Evolutionary conservation across 129 eudicot species (phyloP).

Genomic region (Tagetes erecta): DNA sequence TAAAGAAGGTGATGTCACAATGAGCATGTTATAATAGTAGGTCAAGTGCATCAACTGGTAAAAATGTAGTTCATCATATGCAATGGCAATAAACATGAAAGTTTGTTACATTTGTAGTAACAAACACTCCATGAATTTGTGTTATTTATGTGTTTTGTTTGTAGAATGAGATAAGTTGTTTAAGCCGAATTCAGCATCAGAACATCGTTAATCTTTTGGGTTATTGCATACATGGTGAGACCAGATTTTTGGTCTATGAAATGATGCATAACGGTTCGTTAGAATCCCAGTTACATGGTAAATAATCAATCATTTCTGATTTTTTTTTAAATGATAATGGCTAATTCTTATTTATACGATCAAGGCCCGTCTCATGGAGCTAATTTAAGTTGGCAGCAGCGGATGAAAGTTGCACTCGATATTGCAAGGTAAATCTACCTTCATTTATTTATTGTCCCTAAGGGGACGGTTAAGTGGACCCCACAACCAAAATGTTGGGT

Average conservation of each 20-base stretch:
- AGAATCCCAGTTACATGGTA: constrained; percentile 89
- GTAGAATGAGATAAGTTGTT: constrained; percentile 83
- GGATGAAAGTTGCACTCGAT: constrained; percentile 91
- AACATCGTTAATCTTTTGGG: constrained; percentile 83
- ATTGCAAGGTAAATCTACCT: constrained; percentile 64
- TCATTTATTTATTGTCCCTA: too few relatives aligned
- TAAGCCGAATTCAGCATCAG: constrained; percentile 83
- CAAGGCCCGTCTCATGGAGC: constrained; percentile 71
- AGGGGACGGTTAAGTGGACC: too few relatives aligned
- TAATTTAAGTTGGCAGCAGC: constrained; percentile 71
- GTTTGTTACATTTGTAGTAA: not conserved
- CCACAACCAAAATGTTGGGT: too few relatives aligned
- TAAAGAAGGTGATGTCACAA: not conserved
- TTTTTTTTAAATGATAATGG: not conserved
- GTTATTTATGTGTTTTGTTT: constrained; percentile 20
- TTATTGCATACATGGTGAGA: constrained; percentile 70
- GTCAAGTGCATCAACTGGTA: constrained; percentile 2
- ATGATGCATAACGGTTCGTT: constrained; percentile 90
- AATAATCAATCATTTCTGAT: constrained; percentile 12
- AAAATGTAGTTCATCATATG: not conserved
- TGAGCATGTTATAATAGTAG: not conserved
- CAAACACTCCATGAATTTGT: not conserved
- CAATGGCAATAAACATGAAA: not conserved
- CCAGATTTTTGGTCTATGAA: constrained; percentile 76
- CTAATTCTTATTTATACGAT: constrained; percentile 3